Evolutionary conservation across 2,329 filamentous ascomycete species (phyloP).

Genomic region (Epichloe sylvatica): DNA sequence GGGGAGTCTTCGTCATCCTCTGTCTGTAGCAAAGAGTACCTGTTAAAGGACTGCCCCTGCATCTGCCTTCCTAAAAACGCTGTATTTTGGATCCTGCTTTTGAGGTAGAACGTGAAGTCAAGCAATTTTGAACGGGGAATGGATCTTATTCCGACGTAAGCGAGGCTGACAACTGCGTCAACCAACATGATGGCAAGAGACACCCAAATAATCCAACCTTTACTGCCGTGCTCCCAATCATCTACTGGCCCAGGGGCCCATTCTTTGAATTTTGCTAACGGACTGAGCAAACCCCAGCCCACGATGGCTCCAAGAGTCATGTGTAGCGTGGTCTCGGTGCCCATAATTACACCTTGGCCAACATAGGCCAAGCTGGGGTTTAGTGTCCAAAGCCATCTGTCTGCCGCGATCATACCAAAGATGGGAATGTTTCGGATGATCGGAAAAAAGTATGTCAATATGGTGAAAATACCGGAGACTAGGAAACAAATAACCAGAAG

Average conservation of each 20-base stretch:
- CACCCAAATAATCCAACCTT: slow-evolving; percentile 98
- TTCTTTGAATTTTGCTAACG: slow-evolving; percentile 67
- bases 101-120: not conserved
- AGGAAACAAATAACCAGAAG: slow-evolving; percentile 43
- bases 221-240: slow-evolving; percentile 86
- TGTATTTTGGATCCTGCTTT: not conserved
- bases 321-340: slow-evolving; percentile 82
- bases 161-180: slow-evolving; percentile 78
- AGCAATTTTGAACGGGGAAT: slow-evolving; percentile 17
- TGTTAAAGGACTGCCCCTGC: slow-evolving; percentile 4
- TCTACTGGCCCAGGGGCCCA: slow-evolving; percentile 82
- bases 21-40: slow-evolving; percentile 13
- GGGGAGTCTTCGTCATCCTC: not conserved
- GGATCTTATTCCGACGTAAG: slow-evolving; percentile 59
- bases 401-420: slow-evolving; percentile 60
- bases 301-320: slow-evolving; percentile 85
- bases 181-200: slow-evolving; percentile 93
- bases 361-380: slow-evolving; percentile 97
- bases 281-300: slow-evolving; percentile 84
- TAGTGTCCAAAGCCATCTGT: slow-evolving; percentile 83
- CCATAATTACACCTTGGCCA: slow-evolving; percentile 98
- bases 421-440: slow-evolving; percentile 74
- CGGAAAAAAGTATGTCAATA: slow-evolving; percentile 83
- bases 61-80: not conserved
- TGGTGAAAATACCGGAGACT: slow-evolving; percentile 52